Conservation (phyloP, 208 protist species). For the Leishmania arabica region DNA sequence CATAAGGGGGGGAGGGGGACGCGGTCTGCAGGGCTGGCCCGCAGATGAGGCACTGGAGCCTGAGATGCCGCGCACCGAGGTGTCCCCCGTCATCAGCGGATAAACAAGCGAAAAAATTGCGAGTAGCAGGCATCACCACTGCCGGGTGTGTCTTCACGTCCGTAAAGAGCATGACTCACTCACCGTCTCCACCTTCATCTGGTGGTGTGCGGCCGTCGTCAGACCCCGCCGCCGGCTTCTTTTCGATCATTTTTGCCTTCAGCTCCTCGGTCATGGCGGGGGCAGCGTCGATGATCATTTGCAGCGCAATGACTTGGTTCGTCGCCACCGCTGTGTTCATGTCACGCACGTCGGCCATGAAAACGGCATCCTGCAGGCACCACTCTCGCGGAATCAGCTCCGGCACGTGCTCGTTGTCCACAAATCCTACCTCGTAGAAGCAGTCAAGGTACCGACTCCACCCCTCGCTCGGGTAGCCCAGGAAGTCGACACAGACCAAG, state of each 20-base stretch:
- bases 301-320: constrained; percentile 59
- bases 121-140: not conserved
- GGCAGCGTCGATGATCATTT: constrained; percentile 61
- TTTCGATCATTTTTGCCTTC: not conserved
- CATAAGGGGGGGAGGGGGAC: not conserved
- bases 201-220: not conserved
- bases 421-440: constrained; percentile 64
- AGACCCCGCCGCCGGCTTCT: not conserved
- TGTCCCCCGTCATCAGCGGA: not conserved
- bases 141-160: not conserved
- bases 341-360: constrained; percentile 40
- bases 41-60: too few species aligned
- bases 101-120: not conserved
- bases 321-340: constrained; percentile 65
- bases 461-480: constrained; percentile 28
- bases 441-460: constrained; percentile 67
- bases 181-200: not conserved
- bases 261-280: constrained; percentile 10
- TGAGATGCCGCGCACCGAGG: not conserved
- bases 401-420: constrained; percentile 61
- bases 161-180: not conserved
- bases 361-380: constrained; percentile 50
- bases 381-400: constrained; percentile 56
- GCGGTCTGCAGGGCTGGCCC: too few species aligned
- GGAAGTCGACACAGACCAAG: constrained; percentile 70